Evolutionary conservation across 1,284 basidiomycete genomes (phyloP), one percentile per base, ranked within the genome.

Genomic region (Heterobasidion occidentale): DNA sequence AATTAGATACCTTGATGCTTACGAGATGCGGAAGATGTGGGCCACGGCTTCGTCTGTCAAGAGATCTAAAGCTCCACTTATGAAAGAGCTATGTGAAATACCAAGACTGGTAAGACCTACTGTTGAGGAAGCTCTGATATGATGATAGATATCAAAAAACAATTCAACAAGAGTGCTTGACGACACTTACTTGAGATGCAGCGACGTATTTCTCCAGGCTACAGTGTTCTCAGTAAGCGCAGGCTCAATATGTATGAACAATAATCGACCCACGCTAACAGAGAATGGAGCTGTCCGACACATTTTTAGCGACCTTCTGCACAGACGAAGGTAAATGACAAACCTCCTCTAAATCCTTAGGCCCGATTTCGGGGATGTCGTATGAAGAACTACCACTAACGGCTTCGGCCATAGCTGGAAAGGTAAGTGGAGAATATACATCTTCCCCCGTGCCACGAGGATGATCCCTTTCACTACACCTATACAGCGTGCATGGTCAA

Each of bases 151-250:
- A 27, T 27, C 27, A 27, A 27, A 5, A 27, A 27, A 27, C 27
- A 27, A 27, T 27, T 27, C 27, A 27, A 27, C 27, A 27, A 27
- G 27, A 6, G 27, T 6, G 27, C 8, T 42, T n/a, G 38, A 42
- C 38, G n/a, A 42, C 11, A 42, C 67, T 55, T 62, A 78, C 83
- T 64, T 81, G 78, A 1, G 86, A 88, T 51, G 87, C 79, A 0
- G 74, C 73, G 1, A 83, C 71, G 58, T 83, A 88, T 70, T 88
- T 88, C 56, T 84, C 82, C 20, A 88, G 65, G 8, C 84, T 86
- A 55, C 15, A 54, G 47, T 36, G 19, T 50, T 35, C 27, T 11
- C 20, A 42, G 46, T 20, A 58, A 51, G 34, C 17, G 19, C 47
- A 49, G 7, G 9, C 45, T 5, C 33, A 20, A 34, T 8, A 50